Evolutionary conservation across 768 basidiomycete genomes (phyloP).

Genomic region (Lentinula aciculospora): DNA sequence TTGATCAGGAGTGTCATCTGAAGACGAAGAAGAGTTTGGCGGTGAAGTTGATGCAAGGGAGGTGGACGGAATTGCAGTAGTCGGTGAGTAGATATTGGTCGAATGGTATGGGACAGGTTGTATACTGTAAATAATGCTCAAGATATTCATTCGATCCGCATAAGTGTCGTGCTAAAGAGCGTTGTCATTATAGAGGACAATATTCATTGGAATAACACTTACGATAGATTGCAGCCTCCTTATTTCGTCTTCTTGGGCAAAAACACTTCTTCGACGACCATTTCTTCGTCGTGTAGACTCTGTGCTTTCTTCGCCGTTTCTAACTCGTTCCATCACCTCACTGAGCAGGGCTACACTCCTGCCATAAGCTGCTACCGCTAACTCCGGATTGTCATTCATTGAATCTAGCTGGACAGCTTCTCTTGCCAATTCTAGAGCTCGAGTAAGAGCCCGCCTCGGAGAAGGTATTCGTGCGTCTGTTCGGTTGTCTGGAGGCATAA

Average conservation of each 20-base stretch:
- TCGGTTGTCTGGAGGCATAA: constrained; percentile 35
- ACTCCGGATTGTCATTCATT: constrained; percentile 83
- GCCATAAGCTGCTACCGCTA: constrained; percentile 84
- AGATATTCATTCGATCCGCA: constrained; percentile 89
- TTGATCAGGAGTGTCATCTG: constrained; percentile 38
- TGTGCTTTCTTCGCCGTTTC: constrained; percentile 77
- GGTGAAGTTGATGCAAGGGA: constrained; percentile 45
- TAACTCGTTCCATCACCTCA: constrained; percentile 90
- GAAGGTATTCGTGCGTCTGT: constrained; percentile 60
- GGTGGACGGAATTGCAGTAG: constrained; percentile 26
- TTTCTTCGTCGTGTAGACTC: constrained; percentile 49
- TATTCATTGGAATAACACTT: constrained; percentile 27
- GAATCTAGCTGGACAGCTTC: constrained; percentile 87
- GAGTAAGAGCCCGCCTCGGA: constrained; percentile 80
- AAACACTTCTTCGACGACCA: constrained; percentile 68
- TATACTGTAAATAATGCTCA: constrained; percentile 85
- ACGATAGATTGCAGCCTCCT: constrained; percentile 83
- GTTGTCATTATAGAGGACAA: constrained; percentile 5
- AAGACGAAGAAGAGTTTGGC: constrained; percentile 41
- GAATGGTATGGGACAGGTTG: constrained; percentile 60
- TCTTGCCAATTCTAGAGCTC: constrained; percentile 81
- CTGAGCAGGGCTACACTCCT: constrained; percentile 82
- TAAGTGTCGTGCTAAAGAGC: constrained; percentile 82
- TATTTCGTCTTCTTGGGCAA: constrained; percentile 91
- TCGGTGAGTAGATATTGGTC: constrained; percentile 22